A percentile compares a stretch with the other conserved stretches of the same genome.
Evolutionary conservation across 2,329 filamentous ascomycete species (phyloP).

Genomic region (Graphilbum ipis-grandicollis): DNA sequence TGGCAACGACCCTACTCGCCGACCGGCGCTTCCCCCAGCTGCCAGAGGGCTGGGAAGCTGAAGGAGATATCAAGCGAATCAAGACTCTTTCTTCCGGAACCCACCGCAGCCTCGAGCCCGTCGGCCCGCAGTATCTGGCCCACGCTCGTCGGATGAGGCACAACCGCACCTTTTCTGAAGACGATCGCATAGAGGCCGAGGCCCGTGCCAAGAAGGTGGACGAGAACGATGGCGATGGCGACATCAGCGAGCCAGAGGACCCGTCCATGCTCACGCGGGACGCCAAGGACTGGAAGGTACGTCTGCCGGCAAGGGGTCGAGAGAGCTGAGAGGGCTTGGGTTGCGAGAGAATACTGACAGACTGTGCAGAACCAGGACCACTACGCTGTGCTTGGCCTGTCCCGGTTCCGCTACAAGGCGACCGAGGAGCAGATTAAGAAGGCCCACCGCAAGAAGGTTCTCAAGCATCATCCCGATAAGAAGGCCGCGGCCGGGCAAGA

Average conservation of each 20-base stretch:
- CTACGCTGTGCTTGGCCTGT: conserved; percentile 87
- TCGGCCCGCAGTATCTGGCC: conserved; percentile 93
- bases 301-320: conserved; percentile 8
- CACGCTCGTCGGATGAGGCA: conserved; percentile 91
- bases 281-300: conserved; percentile 98
- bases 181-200: conserved; percentile 92
- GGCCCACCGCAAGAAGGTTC: conserved; percentile 97
- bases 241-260: conserved; percentile 89
- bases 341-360: conserved; percentile 4
- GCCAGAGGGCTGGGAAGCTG: conserved; percentile 63
- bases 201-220: conserved; percentile 92
- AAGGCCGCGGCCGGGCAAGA: conserved; percentile 75
- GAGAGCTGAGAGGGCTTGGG: not conserved
- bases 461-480: conserved; percentile 98
- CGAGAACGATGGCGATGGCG: conserved; percentile 68
- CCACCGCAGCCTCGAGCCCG: conserved; percentile 82
- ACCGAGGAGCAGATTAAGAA: conserved; percentile 98
- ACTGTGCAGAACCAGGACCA: conserved; percentile 67
- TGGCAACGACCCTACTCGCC: conserved; percentile 38
- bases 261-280: conserved; percentile 80
- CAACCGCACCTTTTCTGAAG: conserved; percentile 95
- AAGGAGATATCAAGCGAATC: conserved; percentile 83
- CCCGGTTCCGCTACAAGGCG: conserved; percentile 80
- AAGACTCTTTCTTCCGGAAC: conserved; percentile 59
- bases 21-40: conserved; percentile 55